These are phyloP conservation scores for Cordyceps fumosorosea DNA, from an alignment of 2,329 filamentous ascomycete species.

Conservation along the genomic window DNA sequence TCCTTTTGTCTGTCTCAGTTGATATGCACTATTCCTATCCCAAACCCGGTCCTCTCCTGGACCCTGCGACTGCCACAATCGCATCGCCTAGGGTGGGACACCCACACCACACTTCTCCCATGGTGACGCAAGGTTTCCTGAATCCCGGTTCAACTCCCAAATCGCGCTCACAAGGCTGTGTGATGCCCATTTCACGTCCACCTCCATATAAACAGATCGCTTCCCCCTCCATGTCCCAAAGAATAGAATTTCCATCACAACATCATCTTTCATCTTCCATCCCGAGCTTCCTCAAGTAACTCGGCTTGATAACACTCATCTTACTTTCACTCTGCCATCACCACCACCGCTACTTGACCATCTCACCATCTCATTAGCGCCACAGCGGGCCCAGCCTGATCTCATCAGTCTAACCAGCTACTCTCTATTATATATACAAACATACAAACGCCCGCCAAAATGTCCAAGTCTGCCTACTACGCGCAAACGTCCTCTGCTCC, in stretches of 20 bases:
- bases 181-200: slow-evolving; percentile 1
- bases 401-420: slow-evolving; percentile 3
- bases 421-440: not conserved
- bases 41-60: slow-evolving; percentile 1
- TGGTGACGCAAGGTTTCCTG: slow-evolving; percentile 6
- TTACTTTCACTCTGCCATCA: not conserved
- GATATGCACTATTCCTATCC: not conserved
- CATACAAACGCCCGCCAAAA: not conserved
- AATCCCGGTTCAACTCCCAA: slow-evolving; percentile 6
- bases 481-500: slow-evolving; percentile 7
- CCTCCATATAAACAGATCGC: slow-evolving; percentile 11
- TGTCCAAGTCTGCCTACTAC: slow-evolving; percentile 12
- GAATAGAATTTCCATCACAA: not conserved
- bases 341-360: not conserved
- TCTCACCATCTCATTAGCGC: not conserved
- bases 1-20: not conserved
- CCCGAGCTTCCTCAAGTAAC: not conserved
- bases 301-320: not conserved
- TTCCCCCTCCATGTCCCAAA: not conserved
- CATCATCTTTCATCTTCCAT: not conserved
- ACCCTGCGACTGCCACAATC: not conserved
- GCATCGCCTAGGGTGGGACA: no score
- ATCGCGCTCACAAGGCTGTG: slow-evolving; percentile 6
- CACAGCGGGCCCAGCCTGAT: slow-evolving; percentile 5
- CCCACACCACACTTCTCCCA: not conserved